phyloP scores from a whole-genome alignment of 768 basidiomycete genomes.

The Filobasidium wieringae region DNA sequence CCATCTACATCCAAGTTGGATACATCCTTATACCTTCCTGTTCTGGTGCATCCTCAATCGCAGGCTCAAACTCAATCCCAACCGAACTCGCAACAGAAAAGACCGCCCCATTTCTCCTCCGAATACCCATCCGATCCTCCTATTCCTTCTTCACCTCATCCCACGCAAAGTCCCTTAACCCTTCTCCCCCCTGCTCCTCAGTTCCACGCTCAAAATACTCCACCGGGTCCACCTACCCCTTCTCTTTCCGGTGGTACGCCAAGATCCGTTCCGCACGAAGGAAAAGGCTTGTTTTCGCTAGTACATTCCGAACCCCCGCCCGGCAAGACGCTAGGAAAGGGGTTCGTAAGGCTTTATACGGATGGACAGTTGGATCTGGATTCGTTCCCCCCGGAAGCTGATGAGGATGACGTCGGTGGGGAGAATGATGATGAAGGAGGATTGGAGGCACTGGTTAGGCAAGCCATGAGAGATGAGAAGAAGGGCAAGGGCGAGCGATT shows the following conservation, averaged over 20 bases:
- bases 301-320: conserved; percentile 7
- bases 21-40: not conserved
- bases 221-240: too few relatives aligned
- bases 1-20: not conserved
- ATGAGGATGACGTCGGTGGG: not conserved
- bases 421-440: conserved; percentile 2
- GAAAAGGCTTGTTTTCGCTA: conserved; percentile 12
- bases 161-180: too few relatives aligned
- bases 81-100: too few relatives aligned
- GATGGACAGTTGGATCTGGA: not conserved
- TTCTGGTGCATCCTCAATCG: not conserved
- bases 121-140: not conserved
- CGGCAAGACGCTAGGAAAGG: conserved; percentile 11
- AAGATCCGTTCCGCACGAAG: conserved; percentile 3
- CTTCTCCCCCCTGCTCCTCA: too few relatives aligned
- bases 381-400: too few relatives aligned
- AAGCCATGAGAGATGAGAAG: not conserved
- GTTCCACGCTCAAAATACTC: too few relatives aligned
- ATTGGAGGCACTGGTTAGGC: conserved; percentile 12
- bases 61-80: not conserved
- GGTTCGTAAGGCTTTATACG: not conserved
- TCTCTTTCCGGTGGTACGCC: not conserved
- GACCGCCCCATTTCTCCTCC: not conserved
- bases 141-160: not conserved
- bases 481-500: conserved; percentile 1